Base-by-base conservation (phyloP, 805 yeast species). In the Ogataea nonfermentans region DNA sequence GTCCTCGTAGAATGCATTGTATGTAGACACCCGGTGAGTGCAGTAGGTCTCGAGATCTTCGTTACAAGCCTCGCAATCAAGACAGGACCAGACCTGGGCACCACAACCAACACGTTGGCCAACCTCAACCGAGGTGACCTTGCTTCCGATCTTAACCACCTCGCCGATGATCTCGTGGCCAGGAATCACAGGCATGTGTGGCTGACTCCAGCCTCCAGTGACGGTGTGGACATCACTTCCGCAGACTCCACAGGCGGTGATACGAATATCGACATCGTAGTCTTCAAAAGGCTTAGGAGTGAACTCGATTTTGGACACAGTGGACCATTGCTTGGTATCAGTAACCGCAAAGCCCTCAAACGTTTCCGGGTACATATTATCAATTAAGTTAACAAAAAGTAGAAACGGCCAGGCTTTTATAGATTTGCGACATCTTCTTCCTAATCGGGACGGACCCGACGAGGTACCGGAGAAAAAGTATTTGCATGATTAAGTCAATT, bases 31-130 rank as follows among this genome's bases (percentile, higher is more conserved):
- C 37, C 51, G 44, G 6, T 63, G 46, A 2, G 66, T 62, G 47
- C 73, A 68, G 51, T 67, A 66, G 19, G 51, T 54, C 43, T 81
- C 84, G 57, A 78, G 72, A 51, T 68, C 70, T 24, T 55, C 48
- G 16, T 67, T 57, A 69, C 89, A 86, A 53, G 78, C 68, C 29
- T 68, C 54, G 65, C 95, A 86, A 13, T 73, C 64, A 41, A 70
- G 60, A 66, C 93, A 84, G 24, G 84, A 67, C 43, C 63, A 65
- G 15, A 73, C 67, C 54, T 76, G 81, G 20, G 93, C 91, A 52
- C 95, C 95, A 35, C 84, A 73, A 37, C 91, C 95, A 19, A 84
- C 93, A 48, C 87, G 29, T 15, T 86, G 81, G 40, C 95, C 95
- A 13, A 81, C 58, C 56, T 70, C 75, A 65, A 63, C 70, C 37